These are phyloP conservation scores for Solanum hybrid DNA, from an alignment of 305 asterid species.

Conservation along the genomic window DNA sequence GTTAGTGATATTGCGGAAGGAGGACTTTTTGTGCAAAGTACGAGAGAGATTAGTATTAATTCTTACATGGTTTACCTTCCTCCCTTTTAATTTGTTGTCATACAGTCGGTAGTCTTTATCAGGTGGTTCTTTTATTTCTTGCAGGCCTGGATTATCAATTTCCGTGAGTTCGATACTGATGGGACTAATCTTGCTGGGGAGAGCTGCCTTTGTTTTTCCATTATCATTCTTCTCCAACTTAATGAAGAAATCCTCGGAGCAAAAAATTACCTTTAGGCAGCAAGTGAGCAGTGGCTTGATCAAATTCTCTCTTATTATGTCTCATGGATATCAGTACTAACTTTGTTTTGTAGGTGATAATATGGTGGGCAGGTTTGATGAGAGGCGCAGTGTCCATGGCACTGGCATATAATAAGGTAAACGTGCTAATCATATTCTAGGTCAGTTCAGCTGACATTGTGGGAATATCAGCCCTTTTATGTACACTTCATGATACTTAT, in stretches of 20 bases:
- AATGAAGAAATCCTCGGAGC: slow-evolving; percentile 43
- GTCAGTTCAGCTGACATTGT: background rate
- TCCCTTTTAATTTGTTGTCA: background rate
- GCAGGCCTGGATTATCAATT: slow-evolving; percentile 63
- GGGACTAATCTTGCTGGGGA: slow-evolving; percentile 59
- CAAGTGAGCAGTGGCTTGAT: slow-evolving; percentile 39
- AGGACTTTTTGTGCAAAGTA: background rate
- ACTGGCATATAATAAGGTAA: slow-evolving; percentile 37
- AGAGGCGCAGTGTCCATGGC: slow-evolving; percentile 37
- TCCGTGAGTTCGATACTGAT: slow-evolving; percentile 58
- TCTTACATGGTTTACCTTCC: background rate
- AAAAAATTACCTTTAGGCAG: slow-evolving; percentile 54
- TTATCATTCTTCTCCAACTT: slow-evolving; percentile 67
- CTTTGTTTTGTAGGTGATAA: slow-evolving; percentile 21
- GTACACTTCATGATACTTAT: background rate
- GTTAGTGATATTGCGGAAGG: background rate
- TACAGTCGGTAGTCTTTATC: background rate
- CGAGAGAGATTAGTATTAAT: background rate
- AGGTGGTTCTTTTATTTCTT: slow-evolving; percentile 11
- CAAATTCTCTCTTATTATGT: slow-evolving; percentile 6
- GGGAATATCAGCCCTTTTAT: background rate
- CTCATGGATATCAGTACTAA: background rate
- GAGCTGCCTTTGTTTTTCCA: slow-evolving; percentile 90
- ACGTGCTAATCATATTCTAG: background rate
- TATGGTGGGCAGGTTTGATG: slow-evolving; percentile 40